Evolutionary conservation across 106 monocot species (phyloP).

Genomic region (Agapanthus africanus): DNA sequence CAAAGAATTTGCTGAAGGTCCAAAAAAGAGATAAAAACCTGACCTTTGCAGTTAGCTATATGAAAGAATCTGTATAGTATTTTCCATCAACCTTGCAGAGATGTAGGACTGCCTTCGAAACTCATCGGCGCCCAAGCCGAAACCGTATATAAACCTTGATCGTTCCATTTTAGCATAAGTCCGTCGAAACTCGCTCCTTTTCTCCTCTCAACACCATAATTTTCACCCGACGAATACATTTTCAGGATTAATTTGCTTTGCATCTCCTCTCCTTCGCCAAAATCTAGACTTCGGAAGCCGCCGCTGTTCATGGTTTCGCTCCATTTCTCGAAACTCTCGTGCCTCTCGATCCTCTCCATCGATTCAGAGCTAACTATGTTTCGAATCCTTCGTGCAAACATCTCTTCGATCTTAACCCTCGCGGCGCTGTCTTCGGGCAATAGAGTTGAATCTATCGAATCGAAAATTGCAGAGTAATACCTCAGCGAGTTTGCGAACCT

Average conservation of each 20-base stretch:
- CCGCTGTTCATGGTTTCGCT: constrained; percentile 39
- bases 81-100: no score
- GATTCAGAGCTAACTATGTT: constrained; percentile 56
- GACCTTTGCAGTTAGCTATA: no score
- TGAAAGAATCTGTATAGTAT: no score
- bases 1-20: no score
- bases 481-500: constrained; percentile 42
- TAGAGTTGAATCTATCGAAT: constrained; percentile 31
- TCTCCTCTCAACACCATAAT: constrained; percentile 37
- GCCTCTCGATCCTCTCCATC: constrained; percentile 47
- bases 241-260: constrained; percentile 54
- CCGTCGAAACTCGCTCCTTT: constrained; percentile 29
- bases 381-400: constrained; percentile 70
- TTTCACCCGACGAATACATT: constrained; percentile 38
- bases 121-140: constrained; percentile 84
- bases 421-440: constrained; percentile 25
- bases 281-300: constrained; percentile 27
- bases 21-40: no score
- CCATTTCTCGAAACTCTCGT: constrained; percentile 56
- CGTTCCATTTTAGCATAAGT: constrained; percentile 54
- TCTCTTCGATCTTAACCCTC: constrained; percentile 62
- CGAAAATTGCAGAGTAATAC: constrained; percentile 69
- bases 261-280: constrained; percentile 42
- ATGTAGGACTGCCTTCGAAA: no score
- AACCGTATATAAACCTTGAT: constrained; percentile 68